These are phyloP conservation scores for Pulicaria dysenterica DNA, from an alignment of 129 eudicot genomes.

Conservation along the genomic window DNA sequence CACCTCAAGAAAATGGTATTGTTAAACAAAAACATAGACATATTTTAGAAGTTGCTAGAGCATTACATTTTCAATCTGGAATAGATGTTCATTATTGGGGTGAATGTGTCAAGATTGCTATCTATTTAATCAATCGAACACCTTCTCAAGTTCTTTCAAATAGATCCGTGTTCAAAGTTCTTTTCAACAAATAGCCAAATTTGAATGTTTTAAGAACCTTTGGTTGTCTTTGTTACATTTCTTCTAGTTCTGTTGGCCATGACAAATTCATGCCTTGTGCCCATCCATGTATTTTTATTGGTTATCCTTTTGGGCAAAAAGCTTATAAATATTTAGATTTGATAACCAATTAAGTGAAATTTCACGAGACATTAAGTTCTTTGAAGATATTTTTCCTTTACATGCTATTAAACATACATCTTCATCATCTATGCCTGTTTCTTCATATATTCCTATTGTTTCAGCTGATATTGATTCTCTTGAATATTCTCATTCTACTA, in stretches of 20 bases:
- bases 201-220: neutral
- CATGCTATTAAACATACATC: neutral
- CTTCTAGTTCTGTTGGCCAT: neutral
- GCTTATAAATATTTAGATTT: neutral
- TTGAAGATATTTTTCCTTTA: too few species aligned
- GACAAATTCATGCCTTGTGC: neutral
- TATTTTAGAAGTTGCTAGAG: too few species aligned
- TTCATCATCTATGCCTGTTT: neutral
- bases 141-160: neutral
- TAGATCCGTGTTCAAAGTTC: neutral
- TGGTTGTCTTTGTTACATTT: too few species aligned
- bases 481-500: too few species aligned
- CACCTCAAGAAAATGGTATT: neutral
- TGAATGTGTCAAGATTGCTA: neutral
- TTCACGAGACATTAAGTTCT: neutral
- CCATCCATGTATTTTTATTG: too few species aligned
- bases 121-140: neutral
- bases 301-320: neutral
- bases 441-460: neutral
- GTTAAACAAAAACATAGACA: neutral
- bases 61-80: neutral
- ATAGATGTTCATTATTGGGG: neutral
- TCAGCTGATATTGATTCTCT: neutral
- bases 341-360: neutral
- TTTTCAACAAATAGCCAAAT: neutral